phyloP scores from a whole-genome alignment of 108 stramenopile species.

The Pseudonitzschia pungens region DNA sequence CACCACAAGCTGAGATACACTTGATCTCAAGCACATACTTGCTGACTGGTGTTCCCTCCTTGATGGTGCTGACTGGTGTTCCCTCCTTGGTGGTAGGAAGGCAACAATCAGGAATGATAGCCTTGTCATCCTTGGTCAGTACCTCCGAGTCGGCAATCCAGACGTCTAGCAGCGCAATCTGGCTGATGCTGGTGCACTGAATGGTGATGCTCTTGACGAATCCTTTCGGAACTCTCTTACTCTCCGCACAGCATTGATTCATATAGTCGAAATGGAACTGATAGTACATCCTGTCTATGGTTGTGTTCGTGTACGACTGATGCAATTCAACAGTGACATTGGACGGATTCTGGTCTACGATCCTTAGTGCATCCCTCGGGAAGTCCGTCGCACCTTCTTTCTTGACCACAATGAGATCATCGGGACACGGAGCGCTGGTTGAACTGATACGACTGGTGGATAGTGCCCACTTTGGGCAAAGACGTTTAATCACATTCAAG shows the following conservation, averaged over 20 bases:
- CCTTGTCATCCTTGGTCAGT: background rate
- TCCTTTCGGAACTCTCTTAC: background rate
- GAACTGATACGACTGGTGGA: background rate
- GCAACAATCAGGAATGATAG: background rate
- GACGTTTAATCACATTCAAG: no score
- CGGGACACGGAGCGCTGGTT: background rate
- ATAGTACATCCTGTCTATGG: background rate
- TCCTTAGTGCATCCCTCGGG: background rate
- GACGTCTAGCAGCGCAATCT: background rate
- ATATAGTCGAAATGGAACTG: background rate
- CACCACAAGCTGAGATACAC: background rate
- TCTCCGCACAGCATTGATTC: background rate
- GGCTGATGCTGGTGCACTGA: background rate
- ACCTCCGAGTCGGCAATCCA: background rate
- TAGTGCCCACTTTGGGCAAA: no score
- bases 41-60: background rate
- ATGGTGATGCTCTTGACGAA: background rate
- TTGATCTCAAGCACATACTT: constrained; percentile 9
- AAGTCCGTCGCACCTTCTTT: background rate
- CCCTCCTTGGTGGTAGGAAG: no score
- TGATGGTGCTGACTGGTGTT: no score
- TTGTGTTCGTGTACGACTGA: background rate
- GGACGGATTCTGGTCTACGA: background rate
- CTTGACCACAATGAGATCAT: background rate
- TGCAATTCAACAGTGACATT: background rate